A percentile compares a stretch with the other conserved stretches of the same genome.
Conservation (phyloP, 805 yeast species). For the Candida lessepsii region DNA sequence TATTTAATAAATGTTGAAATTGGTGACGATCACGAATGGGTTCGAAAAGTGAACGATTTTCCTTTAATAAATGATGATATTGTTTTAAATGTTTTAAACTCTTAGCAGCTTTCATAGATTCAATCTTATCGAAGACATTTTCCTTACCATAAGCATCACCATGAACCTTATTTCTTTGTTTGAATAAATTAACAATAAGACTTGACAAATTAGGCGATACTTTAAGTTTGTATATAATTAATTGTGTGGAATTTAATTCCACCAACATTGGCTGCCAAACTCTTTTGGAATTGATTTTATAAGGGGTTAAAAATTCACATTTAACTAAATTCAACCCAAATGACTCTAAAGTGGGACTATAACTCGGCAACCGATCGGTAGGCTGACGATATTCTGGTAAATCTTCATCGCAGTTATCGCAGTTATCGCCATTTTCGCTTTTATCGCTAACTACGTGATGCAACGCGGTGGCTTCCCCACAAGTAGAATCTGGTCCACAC, state of each 20-base stretch:
- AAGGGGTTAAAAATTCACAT: conserved; percentile 39
- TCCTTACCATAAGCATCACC: conserved; percentile 15
- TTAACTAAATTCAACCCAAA: conserved; percentile 35
- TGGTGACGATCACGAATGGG: conserved; percentile 23
- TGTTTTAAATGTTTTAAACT: conserved; percentile 19
- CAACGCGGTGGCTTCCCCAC: background rate
- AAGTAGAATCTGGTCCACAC: background rate
- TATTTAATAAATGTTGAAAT: conserved; percentile 15
- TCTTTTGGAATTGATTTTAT: conserved; percentile 24
- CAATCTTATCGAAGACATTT: conserved; percentile 13
- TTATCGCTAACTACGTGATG: background rate
- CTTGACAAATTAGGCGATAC: conserved; percentile 21
- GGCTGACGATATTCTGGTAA: conserved; percentile 24
- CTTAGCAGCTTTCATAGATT: conserved; percentile 17
- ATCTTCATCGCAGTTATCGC: conserved; percentile 1
- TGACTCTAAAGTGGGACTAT: conserved; percentile 30
- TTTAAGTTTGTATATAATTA: conserved; percentile 29
- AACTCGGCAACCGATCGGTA: conserved; percentile 28
- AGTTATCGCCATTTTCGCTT: background rate
- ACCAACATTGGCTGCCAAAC: conserved; percentile 38
- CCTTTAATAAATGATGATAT: conserved; percentile 20
- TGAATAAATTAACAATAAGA: conserved; percentile 32
- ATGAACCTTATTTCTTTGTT: conserved; percentile 10
- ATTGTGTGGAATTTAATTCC: conserved; percentile 41
- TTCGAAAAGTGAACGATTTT: conserved; percentile 39